Conservation (phyloP, 1,284 basidiomycete genomes). For the Amylostereum areolatum region DNA sequence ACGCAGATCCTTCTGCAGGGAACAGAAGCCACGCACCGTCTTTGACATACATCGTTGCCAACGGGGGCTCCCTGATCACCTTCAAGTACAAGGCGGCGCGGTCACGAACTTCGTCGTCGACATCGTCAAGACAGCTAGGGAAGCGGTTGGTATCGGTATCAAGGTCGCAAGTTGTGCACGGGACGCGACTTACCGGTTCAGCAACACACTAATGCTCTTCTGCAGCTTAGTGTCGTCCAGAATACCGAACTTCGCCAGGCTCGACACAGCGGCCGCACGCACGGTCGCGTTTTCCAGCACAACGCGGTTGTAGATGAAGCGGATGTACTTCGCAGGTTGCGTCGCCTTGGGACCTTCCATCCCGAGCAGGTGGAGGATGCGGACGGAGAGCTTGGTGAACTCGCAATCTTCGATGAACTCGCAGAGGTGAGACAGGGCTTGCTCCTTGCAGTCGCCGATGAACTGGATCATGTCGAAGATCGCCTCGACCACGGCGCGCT, state of each 20-base stretch:
- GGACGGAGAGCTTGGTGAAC: conserved; percentile 97
- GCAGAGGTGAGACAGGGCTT: conserved; percentile 96
- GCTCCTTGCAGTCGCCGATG: conserved; percentile 93
- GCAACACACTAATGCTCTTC: conserved; percentile 82
- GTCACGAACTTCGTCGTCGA: conserved; percentile 98
- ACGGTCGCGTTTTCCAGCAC: conserved; percentile 99
- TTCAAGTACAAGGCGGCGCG: conserved; percentile 93
- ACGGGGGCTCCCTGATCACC: conserved; percentile 72
- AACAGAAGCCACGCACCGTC: conserved; percentile 56
- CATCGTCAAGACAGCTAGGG: conserved; percentile 89
- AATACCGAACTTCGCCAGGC: conserved; percentile 95
- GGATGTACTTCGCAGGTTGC: conserved; percentile 97
- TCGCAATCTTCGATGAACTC: conserved; percentile 99
- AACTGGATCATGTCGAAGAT: conserved; percentile 99
- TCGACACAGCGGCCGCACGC: conserved; percentile 91
- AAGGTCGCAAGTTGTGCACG: conserved; percentile 5
- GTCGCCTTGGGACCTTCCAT: conserved; percentile 94
- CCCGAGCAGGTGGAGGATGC: conserved; percentile 92
- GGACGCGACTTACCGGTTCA: conserved; percentile 56
- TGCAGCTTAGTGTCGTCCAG: conserved; percentile 80
- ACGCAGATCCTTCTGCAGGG: background rate
- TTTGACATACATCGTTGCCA: conserved; percentile 86
- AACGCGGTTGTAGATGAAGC: conserved; percentile 99
- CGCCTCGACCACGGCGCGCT: conserved; percentile 97
- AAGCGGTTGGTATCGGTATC: conserved; percentile 9